Base-by-base conservation (phyloP, 768 basidiomycete species). In the Coprinellus micaceus region DNA sequence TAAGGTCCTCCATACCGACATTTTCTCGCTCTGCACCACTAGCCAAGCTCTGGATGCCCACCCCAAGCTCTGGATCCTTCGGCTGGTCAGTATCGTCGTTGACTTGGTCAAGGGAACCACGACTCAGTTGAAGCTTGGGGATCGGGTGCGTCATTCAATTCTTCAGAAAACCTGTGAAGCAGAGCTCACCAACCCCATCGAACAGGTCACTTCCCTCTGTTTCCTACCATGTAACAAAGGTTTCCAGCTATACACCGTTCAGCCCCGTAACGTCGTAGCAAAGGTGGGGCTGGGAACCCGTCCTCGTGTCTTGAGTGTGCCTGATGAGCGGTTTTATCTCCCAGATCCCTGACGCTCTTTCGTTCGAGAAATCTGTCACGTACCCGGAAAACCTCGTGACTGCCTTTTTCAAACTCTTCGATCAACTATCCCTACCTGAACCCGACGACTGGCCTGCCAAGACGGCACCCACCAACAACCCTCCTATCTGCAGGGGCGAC, bases 361-460 rank as follows among this genome's bases (percentile, higher is more conserved):
- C 74, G 0, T 65, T 80, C 7, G 74, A 71, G 37, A 64, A 63
- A 24, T 70, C 69, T 4, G 70, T 71, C 10, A 69, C 74, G 0
- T 62, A 75, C 41, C 74, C 77, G 7, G 76, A 76, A 58, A 74
- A 75, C 60, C 77, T 76, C 50, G 69, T 75, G 46, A 74, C 71
- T 24, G 70, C 75, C 2, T 77, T 72, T 54, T 72, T 71, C 60
- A 73, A 73, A 7, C 55, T 79, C 9, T 75, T 76, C 58, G 70
- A 69, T 45, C 69, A 72, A 45, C 63, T 81, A 13, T 64, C 61
- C 9, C 62, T 78, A 21, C 74, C 75, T 7, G 25, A 66, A 2
- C 73, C 76, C 3, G 49, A 63, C 0, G 62, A 64, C 3, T 71
- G 74, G 55, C 73, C 76, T 1, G 59, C 68, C 0, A 54, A 63